These are phyloP conservation scores for Populus hybrid DNA, from an alignment of 441 rosid species.

Conservation along the genomic window DNA sequence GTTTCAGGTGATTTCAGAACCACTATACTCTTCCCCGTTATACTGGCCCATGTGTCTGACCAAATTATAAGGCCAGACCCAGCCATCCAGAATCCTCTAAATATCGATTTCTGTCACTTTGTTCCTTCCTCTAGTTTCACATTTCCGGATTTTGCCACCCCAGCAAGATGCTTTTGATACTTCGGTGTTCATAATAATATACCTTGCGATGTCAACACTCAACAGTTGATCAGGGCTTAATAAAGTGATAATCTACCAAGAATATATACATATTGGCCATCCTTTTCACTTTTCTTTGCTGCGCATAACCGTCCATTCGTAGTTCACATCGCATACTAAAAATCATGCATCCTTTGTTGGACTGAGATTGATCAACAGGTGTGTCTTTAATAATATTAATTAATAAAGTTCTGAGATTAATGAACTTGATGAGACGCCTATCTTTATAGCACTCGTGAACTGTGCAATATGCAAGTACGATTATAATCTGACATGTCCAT, in stretches of 20 bases:
- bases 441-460: not conserved
- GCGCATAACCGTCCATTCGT: not conserved
- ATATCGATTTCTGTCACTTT: not conserved
- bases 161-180: not conserved
- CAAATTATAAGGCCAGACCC: not conserved
- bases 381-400: not conserved
- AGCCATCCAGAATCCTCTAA: not conserved
- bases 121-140: not conserved
- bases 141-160: not conserved
- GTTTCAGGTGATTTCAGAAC: not conserved
- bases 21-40: not conserved
- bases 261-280: not conserved
- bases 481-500: not conserved
- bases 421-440: not conserved
- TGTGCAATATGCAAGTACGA: not conserved
- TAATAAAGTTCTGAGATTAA: not conserved
- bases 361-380: not conserved
- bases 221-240: not conserved
- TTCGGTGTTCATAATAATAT: not conserved
- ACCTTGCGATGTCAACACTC: conserved; percentile 1
- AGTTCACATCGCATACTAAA: not conserved
- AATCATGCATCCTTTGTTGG: not conserved
- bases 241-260: not conserved
- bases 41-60: not conserved
- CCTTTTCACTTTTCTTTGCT: not conserved